Evolutionary conservation across 169 alveolate genomes (phyloP), one percentile per base, ranked within the genome.

Genomic region (Theileria parva): DNA sequence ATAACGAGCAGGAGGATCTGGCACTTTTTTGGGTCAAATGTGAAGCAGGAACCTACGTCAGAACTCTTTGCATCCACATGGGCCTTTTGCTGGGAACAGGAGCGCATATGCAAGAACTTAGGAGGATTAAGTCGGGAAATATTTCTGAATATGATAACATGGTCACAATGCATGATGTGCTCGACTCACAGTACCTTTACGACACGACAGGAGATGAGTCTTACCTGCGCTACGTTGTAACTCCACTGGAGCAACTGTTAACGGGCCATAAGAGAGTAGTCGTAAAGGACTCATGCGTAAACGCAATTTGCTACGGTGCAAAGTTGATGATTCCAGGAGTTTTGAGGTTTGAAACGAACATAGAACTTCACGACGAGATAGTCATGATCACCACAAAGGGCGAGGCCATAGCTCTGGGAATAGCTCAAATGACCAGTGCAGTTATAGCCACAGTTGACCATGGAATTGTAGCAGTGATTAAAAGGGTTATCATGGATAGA

Each of bases 21-120:
- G 99, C 99, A 25, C 97, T 96, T 60, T 97, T 99, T 92, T 97
- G 99, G 99, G 98, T 97, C 53, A 92, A 96, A 74, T 99, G 99
- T 78, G 99, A 99, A 92, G 99, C 99, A 17, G 99, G 99, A 9
- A 98, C 99, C 28, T 98, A 98, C 93, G 98, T 99, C 61, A 95
- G 99, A 65, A 99, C 99, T 25, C 91, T 97, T 86, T 99, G 99
- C 87, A 99, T 98, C 39, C 99, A 99, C 88, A 83, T 98, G 92
- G 99, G 99, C 37, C 92, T 98, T 66, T 86, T 98, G 51, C 91
- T 98, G 64, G 99, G 99, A 64, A 95, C 95, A 60, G 99, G 99
- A 12, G 99, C 99, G 12, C 99, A 99, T 89, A 99, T 99, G 99
- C 99, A 98, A 93, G 99, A 99, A 92, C 96, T 99, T 61, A 94